phyloP scores from a whole-genome alignment of 306 rosid genomes.

The Corylus americana region DNA sequence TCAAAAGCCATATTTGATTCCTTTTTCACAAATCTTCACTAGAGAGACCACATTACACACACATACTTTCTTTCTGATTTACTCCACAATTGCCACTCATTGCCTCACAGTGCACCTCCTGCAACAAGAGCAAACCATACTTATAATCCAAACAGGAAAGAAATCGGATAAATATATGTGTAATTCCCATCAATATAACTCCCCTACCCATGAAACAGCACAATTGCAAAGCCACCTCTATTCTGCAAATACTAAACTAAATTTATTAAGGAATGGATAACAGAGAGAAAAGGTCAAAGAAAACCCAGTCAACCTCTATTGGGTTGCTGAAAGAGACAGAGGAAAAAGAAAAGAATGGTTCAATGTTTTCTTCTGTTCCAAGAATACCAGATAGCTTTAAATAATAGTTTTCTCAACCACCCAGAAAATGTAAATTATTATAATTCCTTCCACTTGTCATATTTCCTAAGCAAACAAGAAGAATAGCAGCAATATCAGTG shows the following conservation, averaged over 20 bases:
- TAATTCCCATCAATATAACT: background rate
- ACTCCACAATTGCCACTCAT: background rate
- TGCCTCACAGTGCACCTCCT: slow-evolving; percentile 12
- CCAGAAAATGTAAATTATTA: background rate
- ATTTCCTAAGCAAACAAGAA: background rate
- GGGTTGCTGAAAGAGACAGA: background rate
- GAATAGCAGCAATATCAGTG: background rate
- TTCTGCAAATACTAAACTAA: background rate
- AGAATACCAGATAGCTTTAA: background rate
- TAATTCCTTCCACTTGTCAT: background rate
- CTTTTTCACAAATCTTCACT: slow-evolving; percentile 1
- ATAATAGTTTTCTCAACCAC: background rate
- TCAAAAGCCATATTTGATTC: slow-evolving; percentile 53
- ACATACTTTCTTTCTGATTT: background rate
- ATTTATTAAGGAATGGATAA: background rate
- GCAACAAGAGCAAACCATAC: slow-evolving; percentile 3
- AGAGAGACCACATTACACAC: background rate
- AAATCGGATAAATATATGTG: background rate
- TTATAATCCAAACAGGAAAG: background rate
- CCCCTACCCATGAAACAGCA: background rate
- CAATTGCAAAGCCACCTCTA: background rate
- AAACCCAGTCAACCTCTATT: background rate
- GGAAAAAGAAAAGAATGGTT: background rate
- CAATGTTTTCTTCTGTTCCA: background rate
- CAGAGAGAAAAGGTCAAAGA: background rate